phyloP scores from a whole-genome alignment of 306 rosid genomes.

The Prunus salicina region DNA sequence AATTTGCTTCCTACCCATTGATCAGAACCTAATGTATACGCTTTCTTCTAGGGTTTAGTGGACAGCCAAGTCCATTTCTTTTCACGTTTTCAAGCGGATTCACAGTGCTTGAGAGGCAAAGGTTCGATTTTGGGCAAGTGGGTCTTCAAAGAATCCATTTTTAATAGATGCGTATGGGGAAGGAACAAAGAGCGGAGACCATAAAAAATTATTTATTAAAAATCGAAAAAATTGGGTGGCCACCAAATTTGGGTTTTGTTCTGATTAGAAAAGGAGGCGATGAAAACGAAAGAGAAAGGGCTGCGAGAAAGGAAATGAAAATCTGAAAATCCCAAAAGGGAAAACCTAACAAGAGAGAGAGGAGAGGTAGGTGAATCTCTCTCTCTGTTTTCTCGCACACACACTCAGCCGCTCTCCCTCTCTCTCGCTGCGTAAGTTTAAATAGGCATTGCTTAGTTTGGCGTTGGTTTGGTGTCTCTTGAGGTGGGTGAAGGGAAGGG shows the following conservation, averaged over 20 bases:
- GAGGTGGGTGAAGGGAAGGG: not conserved
- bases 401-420: not conserved
- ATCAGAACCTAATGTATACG: constrained; percentile 25
- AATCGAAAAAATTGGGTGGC: not conserved
- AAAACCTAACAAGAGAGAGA: not conserved
- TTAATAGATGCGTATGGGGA: not conserved
- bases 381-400: constrained; percentile 10
- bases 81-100: constrained; percentile 12
- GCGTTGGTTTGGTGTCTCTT: not conserved
- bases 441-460: not conserved
- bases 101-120: constrained; percentile 7
- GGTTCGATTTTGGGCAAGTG: constrained; percentile 18
- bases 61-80: constrained; percentile 1
- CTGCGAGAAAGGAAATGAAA: not conserved
- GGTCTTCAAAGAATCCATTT: constrained; percentile 14
- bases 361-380: constrained; percentile 31
- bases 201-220: not conserved
- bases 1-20: constrained; percentile 67
- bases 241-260: not conserved
- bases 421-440: not conserved
- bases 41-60: constrained; percentile 8
- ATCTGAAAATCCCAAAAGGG: not conserved
- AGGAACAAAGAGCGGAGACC: not conserved
- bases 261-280: constrained; percentile 15
- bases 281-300: constrained; percentile 6